Evolutionary conservation across 2,329 filamentous ascomycete genomes (phyloP), one percentile per base, ranked within the genome.

Genomic region (Amylocarpus encephaloides): DNA sequence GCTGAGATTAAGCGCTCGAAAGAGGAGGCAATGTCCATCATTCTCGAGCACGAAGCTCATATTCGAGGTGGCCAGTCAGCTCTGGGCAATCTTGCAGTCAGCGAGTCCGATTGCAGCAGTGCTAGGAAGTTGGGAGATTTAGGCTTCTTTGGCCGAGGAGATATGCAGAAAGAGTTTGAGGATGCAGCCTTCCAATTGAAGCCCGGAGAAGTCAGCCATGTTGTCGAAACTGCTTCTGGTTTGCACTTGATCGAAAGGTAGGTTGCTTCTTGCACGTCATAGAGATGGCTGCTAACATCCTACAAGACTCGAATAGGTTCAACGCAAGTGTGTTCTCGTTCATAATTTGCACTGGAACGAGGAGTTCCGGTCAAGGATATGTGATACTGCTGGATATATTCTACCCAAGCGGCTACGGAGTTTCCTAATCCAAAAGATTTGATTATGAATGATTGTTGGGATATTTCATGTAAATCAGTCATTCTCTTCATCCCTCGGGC

Each of bases 141-240:
- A 73, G 93, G 93, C 16, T 95, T 91, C 70, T 98, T 98, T 69
- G 91, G 89, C 49, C 83, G 79, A 63, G 89, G 90, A 26, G 92
- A 97, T 64, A 98, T 98, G 93, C 93, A 98, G 69, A 92, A 91
- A 74, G 92, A 96, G 71, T 98, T 98, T 65, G 93, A 98, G 72
- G 89, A 96, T 50, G 91, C 91, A 4, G 86, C 93, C 1, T 98
- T 98, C 71, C 84, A 79, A n/a, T 76, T 98, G 49, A 79, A 91
- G 69, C 84, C 85, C 2, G 91, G 90, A 32, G 81, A 96, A 70
- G 82, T 97, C 64, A 96, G 91, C 70, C 76, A 79, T 42, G 77
- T 96, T 34, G 86, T 97, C 11, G 87, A 95, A 70, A 96, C 93
- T 35, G 91, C 90, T 44, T 96, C 91, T 46, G 93, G 93, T 1